A percentile compares a stretch with the other conserved stretches of the same genome.
These are phyloP conservation scores for Medicago arabica DNA, from an alignment of 306 rosid species.

Conservation along the genomic window DNA sequence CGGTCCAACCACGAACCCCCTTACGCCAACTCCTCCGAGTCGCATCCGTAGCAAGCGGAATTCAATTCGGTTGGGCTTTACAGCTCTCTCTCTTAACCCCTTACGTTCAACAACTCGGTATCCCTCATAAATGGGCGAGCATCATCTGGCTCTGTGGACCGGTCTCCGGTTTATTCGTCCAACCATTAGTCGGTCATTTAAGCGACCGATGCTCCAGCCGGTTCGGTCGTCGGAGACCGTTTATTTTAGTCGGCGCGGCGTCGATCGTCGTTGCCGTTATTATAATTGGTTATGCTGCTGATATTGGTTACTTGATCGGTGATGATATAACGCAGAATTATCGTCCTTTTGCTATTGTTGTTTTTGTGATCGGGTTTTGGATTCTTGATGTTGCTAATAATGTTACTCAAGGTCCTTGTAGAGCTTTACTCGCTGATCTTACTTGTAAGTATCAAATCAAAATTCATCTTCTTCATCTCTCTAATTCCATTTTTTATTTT, in stretches of 20 bases:
- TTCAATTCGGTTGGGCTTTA: constrained; percentile 97
- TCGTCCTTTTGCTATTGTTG: constrained; percentile 68
- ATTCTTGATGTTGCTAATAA: constrained; percentile 85
- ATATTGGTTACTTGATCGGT: constrained; percentile 77
- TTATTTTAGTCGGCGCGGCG: constrained; percentile 67
- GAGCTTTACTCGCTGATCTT: constrained; percentile 91
- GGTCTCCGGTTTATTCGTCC: constrained; percentile 81
- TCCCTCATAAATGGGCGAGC: constrained; percentile 95
- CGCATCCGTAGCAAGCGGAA: constrained; percentile 87
- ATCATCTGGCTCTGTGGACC: constrained; percentile 95
- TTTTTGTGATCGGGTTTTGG: constrained; percentile 81
- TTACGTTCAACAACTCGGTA: constrained; percentile 91
- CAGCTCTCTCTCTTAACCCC: constrained; percentile 92
- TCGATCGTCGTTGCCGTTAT: constrained; percentile 64
- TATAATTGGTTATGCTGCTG: constrained; percentile 81
- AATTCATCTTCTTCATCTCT: constrained; percentile 26
- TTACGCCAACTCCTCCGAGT: constrained; percentile 66
- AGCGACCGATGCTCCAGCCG: constrained; percentile 76
- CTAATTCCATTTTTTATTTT: not conserved
- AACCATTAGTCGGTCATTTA: constrained; percentile 81
- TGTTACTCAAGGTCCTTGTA: constrained; percentile 86
- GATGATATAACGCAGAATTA: constrained; percentile 55
- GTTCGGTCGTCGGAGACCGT: constrained; percentile 92
- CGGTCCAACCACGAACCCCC: constrained; percentile 48
- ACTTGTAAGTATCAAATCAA: constrained; percentile 56